phyloP scores from a whole-genome alignment of 1,284 basidiomycete species.

The Irpex sp. region DNA sequence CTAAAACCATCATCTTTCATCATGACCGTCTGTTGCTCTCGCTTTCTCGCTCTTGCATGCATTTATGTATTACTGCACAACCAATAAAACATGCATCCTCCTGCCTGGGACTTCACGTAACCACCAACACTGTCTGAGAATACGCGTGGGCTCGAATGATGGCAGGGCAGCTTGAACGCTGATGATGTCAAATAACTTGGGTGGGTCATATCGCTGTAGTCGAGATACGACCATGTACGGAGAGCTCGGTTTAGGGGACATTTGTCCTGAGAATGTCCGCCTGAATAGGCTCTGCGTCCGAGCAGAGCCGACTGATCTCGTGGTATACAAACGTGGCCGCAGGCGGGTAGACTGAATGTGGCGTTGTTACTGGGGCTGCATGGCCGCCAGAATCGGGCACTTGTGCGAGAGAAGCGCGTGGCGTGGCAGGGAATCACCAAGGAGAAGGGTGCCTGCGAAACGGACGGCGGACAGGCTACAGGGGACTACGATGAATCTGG shows the following conservation, averaged over 20 bases:
- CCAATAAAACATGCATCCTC: conserved; percentile 28
- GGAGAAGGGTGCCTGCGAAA: no score
- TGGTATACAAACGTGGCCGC: no score
- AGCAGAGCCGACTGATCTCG: not conserved
- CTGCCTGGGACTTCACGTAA: conserved; percentile 15
- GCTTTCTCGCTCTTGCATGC: conserved; percentile 18
- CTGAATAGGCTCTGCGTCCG: not conserved
- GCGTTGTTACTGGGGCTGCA: not conserved
- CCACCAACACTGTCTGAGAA: not conserved
- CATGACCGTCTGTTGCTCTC: conserved; percentile 22
- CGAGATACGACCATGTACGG: no score
- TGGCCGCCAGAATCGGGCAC: not conserved
- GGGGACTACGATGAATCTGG: no score
- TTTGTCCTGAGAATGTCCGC: not conserved
- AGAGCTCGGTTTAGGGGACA: no score
- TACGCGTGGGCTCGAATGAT: not conserved
- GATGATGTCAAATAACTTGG: not conserved
- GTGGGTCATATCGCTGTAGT: not conserved
- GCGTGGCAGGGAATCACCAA: not conserved
- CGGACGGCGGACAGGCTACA: no score
- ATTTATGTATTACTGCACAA: conserved; percentile 24
- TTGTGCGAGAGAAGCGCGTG: not conserved
- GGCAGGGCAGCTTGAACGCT: no score
- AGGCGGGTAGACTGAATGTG: no score
- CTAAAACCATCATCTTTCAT: conserved; percentile 36